Conservation (phyloP, 805 yeast genomes). For the Nakazawaea ernobii region DNA sequence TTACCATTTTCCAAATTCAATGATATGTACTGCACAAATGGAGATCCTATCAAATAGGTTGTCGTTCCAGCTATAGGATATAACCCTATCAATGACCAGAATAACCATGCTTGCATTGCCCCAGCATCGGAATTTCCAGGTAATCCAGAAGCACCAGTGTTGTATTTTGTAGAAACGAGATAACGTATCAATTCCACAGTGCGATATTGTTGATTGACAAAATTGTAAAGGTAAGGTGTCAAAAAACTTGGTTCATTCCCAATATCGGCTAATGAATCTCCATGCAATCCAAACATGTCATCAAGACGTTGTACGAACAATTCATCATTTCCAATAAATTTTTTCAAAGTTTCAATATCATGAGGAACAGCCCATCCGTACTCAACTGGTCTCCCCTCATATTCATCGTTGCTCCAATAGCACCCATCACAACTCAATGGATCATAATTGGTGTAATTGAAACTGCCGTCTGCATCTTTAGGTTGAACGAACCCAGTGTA, state of each 20-base stretch:
- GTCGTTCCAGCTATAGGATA: slow-evolving; percentile 32
- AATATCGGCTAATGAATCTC: slow-evolving; percentile 25
- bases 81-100: slow-evolving; percentile 28
- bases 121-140: slow-evolving; percentile 35
- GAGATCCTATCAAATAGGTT: slow-evolving; percentile 26
- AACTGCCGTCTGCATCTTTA: slow-evolving; percentile 23
- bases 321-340: slow-evolving; percentile 23
- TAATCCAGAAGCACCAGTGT: slow-evolving; percentile 22
- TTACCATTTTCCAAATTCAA: slow-evolving; percentile 22
- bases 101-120: slow-evolving; percentile 32
- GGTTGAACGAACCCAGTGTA: slow-evolving; percentile 32
- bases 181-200: slow-evolving; percentile 26
- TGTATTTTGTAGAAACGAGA: slow-evolving; percentile 22
- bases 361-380: slow-evolving; percentile 32
- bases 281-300: slow-evolving; percentile 28
- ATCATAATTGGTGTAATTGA: slow-evolving; percentile 22
- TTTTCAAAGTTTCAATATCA: slow-evolving; percentile 24
- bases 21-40: slow-evolving; percentile 21
- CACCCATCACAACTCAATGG: slow-evolving; percentile 29
- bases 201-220: slow-evolving; percentile 22
- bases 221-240: slow-evolving; percentile 30
- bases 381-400: slow-evolving; percentile 28
- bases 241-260: slow-evolving; percentile 33
- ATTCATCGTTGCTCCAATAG: slow-evolving; percentile 29
- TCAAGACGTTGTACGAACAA: slow-evolving; percentile 24